Conservation (phyloP, 2,329 filamentous ascomycete species). For the Monosporascus cannonballus region DNA sequence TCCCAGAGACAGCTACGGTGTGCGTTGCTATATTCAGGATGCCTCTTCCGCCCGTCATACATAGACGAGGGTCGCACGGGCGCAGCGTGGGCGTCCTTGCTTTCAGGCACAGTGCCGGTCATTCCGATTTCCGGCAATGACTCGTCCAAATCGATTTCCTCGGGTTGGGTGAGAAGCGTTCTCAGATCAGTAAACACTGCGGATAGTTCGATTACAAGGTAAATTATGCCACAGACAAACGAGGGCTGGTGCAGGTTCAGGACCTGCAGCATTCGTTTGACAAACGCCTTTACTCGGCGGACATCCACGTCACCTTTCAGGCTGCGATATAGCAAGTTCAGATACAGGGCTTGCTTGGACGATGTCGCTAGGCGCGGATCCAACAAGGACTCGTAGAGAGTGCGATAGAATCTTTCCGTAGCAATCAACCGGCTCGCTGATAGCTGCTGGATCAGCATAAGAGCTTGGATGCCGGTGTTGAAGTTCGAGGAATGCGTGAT, state of each 20-base stretch:
- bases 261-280: slow-evolving; percentile 86
- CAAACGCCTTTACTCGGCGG: slow-evolving; percentile 90
- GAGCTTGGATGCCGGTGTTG: slow-evolving; percentile 94
- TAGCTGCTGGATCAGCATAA: slow-evolving; percentile 92
- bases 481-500: slow-evolving; percentile 98
- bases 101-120: slow-evolving; percentile 23
- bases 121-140: slow-evolving; percentile 48
- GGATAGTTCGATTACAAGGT: slow-evolving; percentile 77
- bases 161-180: slow-evolving; percentile 72
- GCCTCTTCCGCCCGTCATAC: slow-evolving; percentile 87
- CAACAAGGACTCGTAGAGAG: slow-evolving; percentile 88
- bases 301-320: slow-evolving; percentile 87
- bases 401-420: slow-evolving; percentile 88
- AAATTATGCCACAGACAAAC: slow-evolving; percentile 90
- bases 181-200: slow-evolving; percentile 73
- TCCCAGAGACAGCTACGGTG: slow-evolving; percentile 93
- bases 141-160: slow-evolving; percentile 69
- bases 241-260: slow-evolving; percentile 84
- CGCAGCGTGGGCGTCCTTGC: no score
- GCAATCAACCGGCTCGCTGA: slow-evolving; percentile 73
- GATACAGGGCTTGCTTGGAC: slow-evolving; percentile 91
- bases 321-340: slow-evolving; percentile 84
- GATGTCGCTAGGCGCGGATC: slow-evolving; percentile 84
- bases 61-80: background rate
- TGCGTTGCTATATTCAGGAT: slow-evolving; percentile 90